Base-by-base conservation (phyloP, 1,284 basidiomycete species). In the Puccinia horiana region DNA sequence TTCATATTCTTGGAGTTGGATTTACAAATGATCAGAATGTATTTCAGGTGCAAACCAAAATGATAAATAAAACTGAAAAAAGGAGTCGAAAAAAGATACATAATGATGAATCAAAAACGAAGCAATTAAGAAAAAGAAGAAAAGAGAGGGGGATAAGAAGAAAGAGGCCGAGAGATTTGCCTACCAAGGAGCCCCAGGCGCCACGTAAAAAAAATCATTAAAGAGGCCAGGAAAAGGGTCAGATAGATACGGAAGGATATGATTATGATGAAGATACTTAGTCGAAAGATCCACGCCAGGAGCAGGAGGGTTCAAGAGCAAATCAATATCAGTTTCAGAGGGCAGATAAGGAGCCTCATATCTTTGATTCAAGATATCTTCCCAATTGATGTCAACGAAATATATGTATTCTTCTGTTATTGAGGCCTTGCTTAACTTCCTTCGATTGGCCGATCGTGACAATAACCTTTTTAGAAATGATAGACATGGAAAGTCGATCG, bases 171-270 rank as follows among this genome's bases (percentile, higher is more conserved):
- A 8, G 16, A 47, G n/a, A n/a, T 35, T 65, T 26, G 4, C 56
- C n/a, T n/a, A 69, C 65, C 65, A 44, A 69, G 65, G 65, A 20
- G 20, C 9, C 23, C 37, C 63, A 42, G 70, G 47, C 9, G 4
- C 35, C 29, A 52, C 1, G 49, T 54, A 73, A 29, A 54, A 37
- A 23, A 73, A 73, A 32, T 73, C 47, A 14, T 73, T 20, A n/a
- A 73, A 73, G n/a, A 73, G 47, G 18, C 44, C 70, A 35, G 26
- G 29, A n/a, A 20, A 73, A 5, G n/a, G 47, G 47, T 73, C 70
- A 6, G 18, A 14, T 35, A n/a, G n/a, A n/a, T 37, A 16, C 6
- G 18, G 35, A 32, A 5, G 14, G 20, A 49, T 52, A 23, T 23
- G 6, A 8, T 26, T 44, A 2, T 12, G 8, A 0, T 47, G n/a